phyloP scores from a whole-genome alignment of 345 rosid genomes.

The Boechera retrofracta region DNA sequence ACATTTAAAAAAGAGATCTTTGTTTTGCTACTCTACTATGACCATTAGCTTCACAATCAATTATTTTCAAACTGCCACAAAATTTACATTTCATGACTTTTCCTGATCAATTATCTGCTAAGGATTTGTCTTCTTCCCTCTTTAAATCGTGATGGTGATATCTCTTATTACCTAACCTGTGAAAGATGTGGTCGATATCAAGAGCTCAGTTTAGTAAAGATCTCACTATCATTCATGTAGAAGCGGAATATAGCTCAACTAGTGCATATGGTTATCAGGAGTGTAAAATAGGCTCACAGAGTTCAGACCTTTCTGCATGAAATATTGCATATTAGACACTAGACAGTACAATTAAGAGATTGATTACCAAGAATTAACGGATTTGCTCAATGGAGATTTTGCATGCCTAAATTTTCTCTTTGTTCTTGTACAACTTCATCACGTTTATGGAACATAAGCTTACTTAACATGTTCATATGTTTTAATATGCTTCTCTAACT shows the following conservation, averaged over 20 bases:
- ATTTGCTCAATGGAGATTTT: not conserved
- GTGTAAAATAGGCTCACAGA: not conserved
- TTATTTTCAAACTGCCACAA: conserved; percentile 13
- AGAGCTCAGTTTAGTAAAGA: conserved; percentile 10
- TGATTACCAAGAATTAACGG: not conserved
- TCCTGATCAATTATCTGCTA: not conserved
- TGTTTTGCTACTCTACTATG: conserved; percentile 13
- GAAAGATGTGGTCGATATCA: conserved; percentile 1
- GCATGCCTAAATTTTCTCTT: not conserved
- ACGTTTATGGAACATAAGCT: not conserved
- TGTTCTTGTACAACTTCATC: conserved; percentile 1
- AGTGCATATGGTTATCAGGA: conserved; percentile 2
- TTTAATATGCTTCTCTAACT: not conserved
- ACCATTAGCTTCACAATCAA: conserved; percentile 18
- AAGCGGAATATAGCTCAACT: not conserved
- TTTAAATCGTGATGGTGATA: conserved; percentile 14
- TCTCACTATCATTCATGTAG: not conserved
- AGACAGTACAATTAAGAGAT: not conserved
- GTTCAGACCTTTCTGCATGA: conserved; percentile 20
- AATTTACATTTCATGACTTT: conserved; percentile 5
- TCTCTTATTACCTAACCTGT: conserved; percentile 5
- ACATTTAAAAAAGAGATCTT: not conserved
- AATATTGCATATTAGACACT: not conserved
- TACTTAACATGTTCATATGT: not conserved
- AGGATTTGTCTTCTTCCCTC: not conserved